A percentile compares a stretch with the other conserved stretches of the same genome.
These are phyloP conservation scores for Penicillium nucicola DNA, from an alignment of 495 filamentous ascomycete genomes.

Conservation along the genomic window DNA sequence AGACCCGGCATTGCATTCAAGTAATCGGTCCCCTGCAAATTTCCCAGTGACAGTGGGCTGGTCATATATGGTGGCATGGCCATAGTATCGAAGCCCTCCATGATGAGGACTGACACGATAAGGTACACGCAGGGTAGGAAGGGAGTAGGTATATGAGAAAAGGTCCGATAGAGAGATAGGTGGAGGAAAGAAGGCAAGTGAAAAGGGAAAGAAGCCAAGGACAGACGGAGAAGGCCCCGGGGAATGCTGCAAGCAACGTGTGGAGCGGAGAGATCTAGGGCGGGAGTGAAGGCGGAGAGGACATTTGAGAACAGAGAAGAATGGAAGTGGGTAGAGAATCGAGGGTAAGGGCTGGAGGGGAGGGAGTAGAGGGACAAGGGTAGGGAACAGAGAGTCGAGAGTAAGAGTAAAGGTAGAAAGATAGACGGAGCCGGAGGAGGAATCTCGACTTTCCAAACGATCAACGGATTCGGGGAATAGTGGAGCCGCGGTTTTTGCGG, in stretches of 20 bases:
- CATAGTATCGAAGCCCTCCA: constrained; percentile 65
- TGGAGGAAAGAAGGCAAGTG: constrained; percentile 11
- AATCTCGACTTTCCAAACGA: constrained; percentile 13
- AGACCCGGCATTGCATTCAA: constrained; percentile 50
- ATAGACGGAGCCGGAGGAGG: constrained; percentile 14
- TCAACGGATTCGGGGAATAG: constrained; percentile 36
- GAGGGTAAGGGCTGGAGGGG: no score
- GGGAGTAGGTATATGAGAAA: constrained; percentile 3
- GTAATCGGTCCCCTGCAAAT: constrained; percentile 52
- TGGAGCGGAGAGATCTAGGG: constrained; percentile 9
- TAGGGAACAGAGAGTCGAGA: background rate
- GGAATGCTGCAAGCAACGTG: constrained; percentile 8
- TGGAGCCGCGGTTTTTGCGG: constrained; percentile 32
- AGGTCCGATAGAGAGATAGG: constrained; percentile 15
- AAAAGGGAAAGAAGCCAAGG: constrained; percentile 7
- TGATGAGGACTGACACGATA: constrained; percentile 30
- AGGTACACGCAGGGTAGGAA: constrained; percentile 4
- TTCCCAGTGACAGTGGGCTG: constrained; percentile 50
- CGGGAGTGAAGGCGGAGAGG: constrained; percentile 8
- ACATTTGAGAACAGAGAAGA: constrained; percentile 4
- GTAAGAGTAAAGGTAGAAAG: no score
- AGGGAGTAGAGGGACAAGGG: background rate
- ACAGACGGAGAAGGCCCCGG: constrained; percentile 3
- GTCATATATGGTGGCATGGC: constrained; percentile 59
- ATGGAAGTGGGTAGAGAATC: background rate